Evolutionary conservation across 306 rosid genomes (phyloP), one percentile per base, ranked within the genome.

Genomic region (Prunus campanulata): DNA sequence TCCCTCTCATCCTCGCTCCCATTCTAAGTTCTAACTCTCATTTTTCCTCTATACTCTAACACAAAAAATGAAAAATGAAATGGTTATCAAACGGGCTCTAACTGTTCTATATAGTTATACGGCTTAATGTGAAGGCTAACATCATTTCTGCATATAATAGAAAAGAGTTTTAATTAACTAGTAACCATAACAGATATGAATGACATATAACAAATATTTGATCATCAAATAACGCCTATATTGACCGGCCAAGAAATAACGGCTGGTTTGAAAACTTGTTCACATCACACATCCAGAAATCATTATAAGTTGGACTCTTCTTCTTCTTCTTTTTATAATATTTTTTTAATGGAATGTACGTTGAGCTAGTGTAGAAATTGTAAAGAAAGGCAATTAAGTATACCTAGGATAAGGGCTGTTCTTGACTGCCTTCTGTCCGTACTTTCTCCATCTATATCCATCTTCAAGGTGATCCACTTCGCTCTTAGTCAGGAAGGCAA

Each of bases 401-500:
- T 76, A 93, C 98, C 98, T 91, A 79, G 98, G 98, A 81, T 91
- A 91, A 2, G 98, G 93, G 80, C 98, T 93, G 51, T 93, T 93
- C 83, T 93, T 93, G 74, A 93, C 98, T 32, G 98, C 98, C 76
- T 93, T 93, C 83, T 93, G 98, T 57, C 98, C 98, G 77, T 93
- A 93, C 78, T 93, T 93, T 85, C 98, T 89, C 98, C 98, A 93
- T 89, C 95, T 86, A 73, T 91, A 91, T 11, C 98, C 98, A 88
- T 93, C 98, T 86, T 93, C 97, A 83, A 93, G 98, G 15, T 91
- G 87, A 87, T 93, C 98, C 13, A 89, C 80, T 91, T 93, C 96
- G 55, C 97, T 93, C 88, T 91, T 89, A 2, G 98, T 93, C 90
- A 93, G 83, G 88, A 93, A 91, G 9, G 98, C 91, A 79, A 88